These are phyloP conservation scores for Gloeostereum incarnatum DNA, from an alignment of 768 basidiomycete species.

Conservation along the genomic window DNA sequence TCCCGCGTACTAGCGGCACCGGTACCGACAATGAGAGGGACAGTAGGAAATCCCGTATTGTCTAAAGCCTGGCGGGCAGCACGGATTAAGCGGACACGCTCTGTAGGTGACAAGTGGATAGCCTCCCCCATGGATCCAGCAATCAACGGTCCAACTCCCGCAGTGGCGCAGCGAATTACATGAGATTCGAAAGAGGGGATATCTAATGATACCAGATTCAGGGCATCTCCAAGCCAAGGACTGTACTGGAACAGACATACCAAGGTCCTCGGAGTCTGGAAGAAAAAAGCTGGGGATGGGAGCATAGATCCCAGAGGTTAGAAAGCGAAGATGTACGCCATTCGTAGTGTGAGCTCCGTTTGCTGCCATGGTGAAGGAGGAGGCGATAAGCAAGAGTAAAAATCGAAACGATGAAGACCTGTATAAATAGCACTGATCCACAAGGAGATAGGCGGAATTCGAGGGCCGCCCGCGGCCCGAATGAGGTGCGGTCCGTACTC, in stretches of 20 bases:
- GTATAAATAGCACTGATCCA: too few relatives aligned
- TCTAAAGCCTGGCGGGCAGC: constrained; percentile 68
- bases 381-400: too few relatives aligned
- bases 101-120: constrained; percentile 57
- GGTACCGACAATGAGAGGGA: constrained; percentile 77
- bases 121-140: constrained; percentile 86
- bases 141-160: constrained; percentile 64
- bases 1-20: constrained; percentile 79
- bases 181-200: constrained; percentile 60
- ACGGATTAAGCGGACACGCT: constrained; percentile 56
- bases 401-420: too few relatives aligned
- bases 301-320: constrained; percentile 73
- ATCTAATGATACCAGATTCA: constrained; percentile 29
- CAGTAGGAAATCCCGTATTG: constrained; percentile 38
- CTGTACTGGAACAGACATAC: constrained; percentile 29
- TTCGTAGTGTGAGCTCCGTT: constrained; percentile 16
- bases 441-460: too few relatives aligned
- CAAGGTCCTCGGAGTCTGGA: constrained; percentile 69
- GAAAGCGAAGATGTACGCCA: constrained; percentile 31
- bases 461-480: too few relatives aligned
- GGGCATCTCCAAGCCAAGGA: constrained; percentile 3
- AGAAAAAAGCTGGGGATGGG: constrained; percentile 86
- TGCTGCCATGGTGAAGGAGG: constrained; percentile 26
- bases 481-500: too few relatives aligned
- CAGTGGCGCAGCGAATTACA: constrained; percentile 50